A percentile compares a stretch with the other conserved stretches of the same genome.
These are phyloP conservation scores for Rhizomucor pusillus DNA, from an alignment of 371 early-diverging fungal genomes.

Conservation along the genomic window DNA sequence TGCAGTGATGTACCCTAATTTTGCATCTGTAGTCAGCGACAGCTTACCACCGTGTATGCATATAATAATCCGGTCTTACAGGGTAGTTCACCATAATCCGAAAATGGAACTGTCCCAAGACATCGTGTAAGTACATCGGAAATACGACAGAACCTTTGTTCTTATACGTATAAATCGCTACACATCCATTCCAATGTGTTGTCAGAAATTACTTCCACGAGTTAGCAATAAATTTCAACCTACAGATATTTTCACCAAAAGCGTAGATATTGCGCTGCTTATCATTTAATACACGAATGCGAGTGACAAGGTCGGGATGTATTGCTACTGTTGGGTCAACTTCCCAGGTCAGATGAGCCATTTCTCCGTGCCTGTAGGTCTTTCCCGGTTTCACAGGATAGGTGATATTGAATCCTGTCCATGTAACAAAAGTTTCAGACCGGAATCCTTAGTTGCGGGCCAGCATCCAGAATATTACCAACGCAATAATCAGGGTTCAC, in stretches of 20 bases:
- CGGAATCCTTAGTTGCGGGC: neutral
- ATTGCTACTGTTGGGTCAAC: constrained; percentile 16
- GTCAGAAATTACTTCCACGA: too few species aligned
- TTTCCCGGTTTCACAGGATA: constrained; percentile 20
- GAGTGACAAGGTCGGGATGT: constrained; percentile 25
- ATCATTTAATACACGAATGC: constrained; percentile 29
- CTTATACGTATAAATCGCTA: constrained; percentile 19
- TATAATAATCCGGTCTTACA: constrained; percentile 6
- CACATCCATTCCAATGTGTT: neutral
- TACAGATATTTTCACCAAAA: constrained; percentile 32
- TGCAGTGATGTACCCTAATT: constrained; percentile 13
- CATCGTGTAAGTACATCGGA: constrained; percentile 18
- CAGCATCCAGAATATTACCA: constrained; percentile 14
- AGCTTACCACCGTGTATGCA: neutral
- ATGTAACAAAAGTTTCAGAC: neutral
- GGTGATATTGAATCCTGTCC: constrained; percentile 23
- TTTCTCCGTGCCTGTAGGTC: constrained; percentile 12
- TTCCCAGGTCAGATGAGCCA: constrained; percentile 22
- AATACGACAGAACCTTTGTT: constrained; percentile 15
- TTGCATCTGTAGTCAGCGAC: neutral
- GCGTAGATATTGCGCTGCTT: constrained; percentile 24
- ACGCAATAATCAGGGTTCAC: constrained; percentile 45
- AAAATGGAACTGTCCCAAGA: constrained; percentile 20
- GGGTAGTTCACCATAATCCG: constrained; percentile 32
- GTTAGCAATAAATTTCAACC: neutral